Base-by-base conservation (phyloP, 176 grass and related monocot genomes). In the Areca catechu region DNA sequence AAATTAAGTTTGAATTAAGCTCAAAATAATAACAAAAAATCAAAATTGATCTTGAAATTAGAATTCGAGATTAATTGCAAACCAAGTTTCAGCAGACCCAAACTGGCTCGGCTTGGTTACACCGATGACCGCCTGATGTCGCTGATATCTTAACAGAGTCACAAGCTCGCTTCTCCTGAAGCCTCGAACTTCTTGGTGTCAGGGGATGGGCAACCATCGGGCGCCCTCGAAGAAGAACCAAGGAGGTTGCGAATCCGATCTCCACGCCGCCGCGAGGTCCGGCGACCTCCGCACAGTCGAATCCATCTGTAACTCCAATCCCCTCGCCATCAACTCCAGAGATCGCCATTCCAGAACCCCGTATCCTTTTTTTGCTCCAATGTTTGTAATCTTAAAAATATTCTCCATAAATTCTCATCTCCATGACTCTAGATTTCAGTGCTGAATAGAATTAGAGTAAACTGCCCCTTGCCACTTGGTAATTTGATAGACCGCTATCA, bases 271-370 rank as follows among this genome's bases (percentile, higher is more conserved):
- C 19, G 80, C 80, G 48, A 56, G 80, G 49, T 48, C 34, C 57
- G 80, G 80, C 4, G 80, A 83, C 24, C 60, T 73, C 48, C 30
- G 16, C 27, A 58, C 51, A 7, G 69, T 77, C 18, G 74, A 70
- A 58, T 69, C 63, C 16, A 69, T 83, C 15, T 78, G 74, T 47
- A 77, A 69, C 56, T 56, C 74, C n/a, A 74, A 83, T 43, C 80
- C 80, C 5, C 74, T 78, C 43, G 74, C 63, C n/a, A 57, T 83
- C 63, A 83, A 83, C 49, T 68, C 74, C 16, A 57, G 80, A 60
- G 80, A 83, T 23, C 74, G 80, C 80, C 74, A 74, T 59, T 83
- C 74, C 19, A 69, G 80, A 20, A 78, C 80, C 6, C 80, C 80
- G 80, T 83, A 83, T 59, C 62, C 69, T 62, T 48, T 15, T 37